Base-by-base conservation (phyloP, 306 rosid genomes). In the Malus orientalis region DNA sequence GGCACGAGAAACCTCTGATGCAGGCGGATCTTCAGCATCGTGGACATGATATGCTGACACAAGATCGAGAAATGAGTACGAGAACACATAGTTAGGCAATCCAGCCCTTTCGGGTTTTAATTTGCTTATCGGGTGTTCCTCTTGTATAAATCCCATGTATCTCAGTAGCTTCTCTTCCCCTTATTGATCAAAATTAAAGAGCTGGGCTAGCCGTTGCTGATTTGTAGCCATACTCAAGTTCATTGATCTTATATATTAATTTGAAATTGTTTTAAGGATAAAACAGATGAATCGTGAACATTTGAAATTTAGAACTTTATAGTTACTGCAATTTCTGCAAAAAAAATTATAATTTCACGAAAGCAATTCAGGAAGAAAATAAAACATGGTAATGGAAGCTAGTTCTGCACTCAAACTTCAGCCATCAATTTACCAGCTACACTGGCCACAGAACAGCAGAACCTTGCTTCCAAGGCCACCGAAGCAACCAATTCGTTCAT, bases 391-490 rank as follows among this genome's bases (percentile, higher is more conserved):
- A 16, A 73, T 12, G 25, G 38, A 33, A 33, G 33, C 25, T 10
- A 7, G 70, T 29, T 70, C 49, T 77, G 55, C 55, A 51, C 55
- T 51, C 20, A 67, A 73, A 63, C 81, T 79, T 88, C 78, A 20
- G 57, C 79, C 80, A 74, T 84, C 79, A 90, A 75, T 36, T 81
- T 94, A 59, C 84, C 89, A 13, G 73, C 87, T 36, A 85, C 87
- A 77, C 44, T 84, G 54, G 88, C 84, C 77, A 89, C 76, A 69
- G 73, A 62, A 76, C 89, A 82, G 70, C 90, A 88, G 44, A 77
- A 13, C 81, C 85, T 92, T 51, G 95, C 85, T 79, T 92, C 95
- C 45, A 78, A 71, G 75, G 95, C 78, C 69, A 89, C 85, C 79
- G 89, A 85, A 67, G 74, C 74, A 70, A 88, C 92, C 76, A 70